Base-by-base conservation (phyloP, 176 grass and related monocot genomes). In the Saccharum spontaneum region DNA sequence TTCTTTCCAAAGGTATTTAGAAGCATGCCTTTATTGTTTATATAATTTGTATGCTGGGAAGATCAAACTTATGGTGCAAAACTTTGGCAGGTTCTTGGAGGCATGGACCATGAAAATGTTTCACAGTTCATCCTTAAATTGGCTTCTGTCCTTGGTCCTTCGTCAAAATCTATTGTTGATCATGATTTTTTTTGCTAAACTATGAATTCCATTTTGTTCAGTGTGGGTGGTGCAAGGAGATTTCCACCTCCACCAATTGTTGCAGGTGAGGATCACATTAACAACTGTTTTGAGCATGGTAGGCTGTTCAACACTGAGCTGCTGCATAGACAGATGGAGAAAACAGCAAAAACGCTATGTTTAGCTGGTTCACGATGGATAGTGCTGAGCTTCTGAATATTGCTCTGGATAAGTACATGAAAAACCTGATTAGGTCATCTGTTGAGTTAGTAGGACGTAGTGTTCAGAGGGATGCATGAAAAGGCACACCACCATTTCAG, bases 331-430 rank as follows among this genome's bases (percentile, higher is more conserved):
- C 63, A 78, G 59, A 91, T 98, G 87, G 91, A 94, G 80, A 91
- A 90, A 92, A 92, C 86, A 74, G 88, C 93, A 49, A 83, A 90
- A 81, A 87, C 91, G 45, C 71, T 92, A 40, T 91, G 89, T 45
- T 77, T 98, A 80, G 69, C 70, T 3, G 93, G 89, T 82, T 93
- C 50, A 85, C 91, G 63, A 68, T 84, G 78, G 96, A 95, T 77
- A 90, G 91, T 86, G 91, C 91, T 10, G 84, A 94, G 50, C 69
- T 98, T 83, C 85, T 98, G 77, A 95, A 98, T 88, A 89, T 63
- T 80, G 91, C 86, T 36, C 67, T 98, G 83, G 93, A 98, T 76
- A 83, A 50, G 70, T 94, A 94, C 83, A 74, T 98, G 93, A 95
- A 93, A 83, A 85, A 71, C 31, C 74, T 98, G 67, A 83, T 98